Base-by-base conservation (phyloP, 495 filamentous ascomycete species). In the Terfezia claveryi region DNA sequence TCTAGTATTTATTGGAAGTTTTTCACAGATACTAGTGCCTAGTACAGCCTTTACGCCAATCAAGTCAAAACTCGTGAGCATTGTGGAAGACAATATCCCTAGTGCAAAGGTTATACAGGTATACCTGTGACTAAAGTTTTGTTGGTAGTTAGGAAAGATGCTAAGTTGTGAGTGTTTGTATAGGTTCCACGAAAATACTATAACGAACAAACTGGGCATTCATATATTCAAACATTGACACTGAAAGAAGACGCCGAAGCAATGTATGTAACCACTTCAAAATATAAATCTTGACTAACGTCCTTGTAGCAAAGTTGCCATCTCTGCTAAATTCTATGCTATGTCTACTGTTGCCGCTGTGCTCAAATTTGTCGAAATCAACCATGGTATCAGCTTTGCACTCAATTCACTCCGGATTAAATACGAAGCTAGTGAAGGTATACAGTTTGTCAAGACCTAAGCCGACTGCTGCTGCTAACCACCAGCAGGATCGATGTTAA, bases 321-420 rank as follows among this genome's bases (percentile, higher is more conserved):
- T 93, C 37, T 79, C 79, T 38, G 80, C 80, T 20, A 92, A 93
- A 58, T 95, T 86, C 68, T 95, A 89, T 68, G 85, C 86, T 23
- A 80, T 81, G 1, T 94, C 86, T 67, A 87, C 85, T 61, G 82
- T 93, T 62, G 80, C 85, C 56, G 92, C 92, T 49, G 82, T 74
- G 8, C 68, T 96, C 58, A 85, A 85, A 61, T 94, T 87, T 64
- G 73, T 92, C 36, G 84, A 92, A 57, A 67, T 80, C 1, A 76
- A 76, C 2, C 68, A 69, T 37, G 61, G 58, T n/a, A 68, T 77
- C 53, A 73, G 74, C 1, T 93, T 95, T 61, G 69, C 76, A 9
- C 72, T 74, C 46, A 83, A 88, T 61, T 86, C 87, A 16, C 74
- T 98, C 36, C 79, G 86, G 2, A 82, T 95, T 62, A 82, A 79